A percentile compares a stretch with the other conserved stretches of the same genome.
phyloP scores from a whole-genome alignment of 2,329 filamentous ascomycete genomes.

The Penicillium frequentans region DNA sequence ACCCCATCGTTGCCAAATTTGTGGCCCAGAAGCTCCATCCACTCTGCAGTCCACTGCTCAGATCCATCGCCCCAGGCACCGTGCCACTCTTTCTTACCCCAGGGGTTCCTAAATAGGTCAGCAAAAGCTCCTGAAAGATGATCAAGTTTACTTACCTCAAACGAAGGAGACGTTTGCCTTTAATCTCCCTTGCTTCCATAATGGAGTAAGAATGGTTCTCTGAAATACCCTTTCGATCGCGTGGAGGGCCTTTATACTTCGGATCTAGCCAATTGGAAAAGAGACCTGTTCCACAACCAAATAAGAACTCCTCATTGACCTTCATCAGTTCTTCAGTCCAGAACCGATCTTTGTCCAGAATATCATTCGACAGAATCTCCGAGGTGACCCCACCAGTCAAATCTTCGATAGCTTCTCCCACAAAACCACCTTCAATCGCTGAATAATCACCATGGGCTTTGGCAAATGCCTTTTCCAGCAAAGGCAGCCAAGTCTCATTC shows the following conservation, averaged over 20 bases:
- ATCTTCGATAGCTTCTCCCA: slow-evolving; percentile 62
- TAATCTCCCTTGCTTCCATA: slow-evolving; percentile 60
- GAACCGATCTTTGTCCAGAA: slow-evolving; percentile 70
- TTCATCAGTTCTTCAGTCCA: slow-evolving; percentile 79
- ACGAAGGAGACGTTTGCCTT: slow-evolving; percentile 63
- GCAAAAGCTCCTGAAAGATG: neutral
- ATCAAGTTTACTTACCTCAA: slow-evolving; percentile 49
- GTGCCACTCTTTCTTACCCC: slow-evolving; percentile 79
- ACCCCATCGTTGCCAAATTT: slow-evolving; percentile 74
- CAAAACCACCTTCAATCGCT: slow-evolving; percentile 72
- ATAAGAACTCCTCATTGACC: slow-evolving; percentile 73
- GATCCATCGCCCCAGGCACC: slow-evolving; percentile 81
- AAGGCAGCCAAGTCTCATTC: slow-evolving; percentile 79
- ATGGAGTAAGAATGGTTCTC: slow-evolving; percentile 59
- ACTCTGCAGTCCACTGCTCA: slow-evolving; percentile 80
- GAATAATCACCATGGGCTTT: slow-evolving; percentile 81
- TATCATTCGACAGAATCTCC: slow-evolving; percentile 47
- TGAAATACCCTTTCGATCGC: slow-evolving; percentile 45
- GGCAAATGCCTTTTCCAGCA: slow-evolving; percentile 80
- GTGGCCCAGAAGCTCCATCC: slow-evolving; percentile 70
- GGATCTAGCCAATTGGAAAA: slow-evolving; percentile 47
- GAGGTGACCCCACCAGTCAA: slow-evolving; percentile 55
- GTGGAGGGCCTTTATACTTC: slow-evolving; percentile 33
- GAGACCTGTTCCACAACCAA: slow-evolving; percentile 48
- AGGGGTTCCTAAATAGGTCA: slow-evolving; percentile 63